These are phyloP conservation scores for Scleroderma bovista DNA, from an alignment of 768 basidiomycete species.

Conservation along the genomic window DNA sequence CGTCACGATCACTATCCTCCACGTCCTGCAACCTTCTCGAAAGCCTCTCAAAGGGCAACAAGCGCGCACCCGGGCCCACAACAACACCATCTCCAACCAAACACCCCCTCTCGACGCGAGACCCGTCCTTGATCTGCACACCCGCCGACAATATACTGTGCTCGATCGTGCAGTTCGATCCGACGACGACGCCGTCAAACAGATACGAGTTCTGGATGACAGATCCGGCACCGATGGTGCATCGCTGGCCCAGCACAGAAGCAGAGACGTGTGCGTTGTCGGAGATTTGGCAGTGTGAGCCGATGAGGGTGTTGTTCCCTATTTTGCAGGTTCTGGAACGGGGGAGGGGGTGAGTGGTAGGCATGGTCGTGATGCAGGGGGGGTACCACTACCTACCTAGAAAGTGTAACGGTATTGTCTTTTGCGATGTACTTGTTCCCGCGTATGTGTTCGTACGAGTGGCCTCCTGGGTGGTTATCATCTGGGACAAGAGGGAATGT, in stretches of 20 bases:
- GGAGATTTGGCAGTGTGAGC: constrained; percentile 62
- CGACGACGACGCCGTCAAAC: constrained; percentile 73
- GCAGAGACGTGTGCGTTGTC: constrained; percentile 61
- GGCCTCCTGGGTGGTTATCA: constrained; percentile 80
- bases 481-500: constrained; percentile 96
- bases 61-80: constrained; percentile 63
- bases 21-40: constrained; percentile 44
- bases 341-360: neutral
- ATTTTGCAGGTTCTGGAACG: constrained; percentile 70
- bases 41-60: constrained; percentile 69
- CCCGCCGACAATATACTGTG: constrained; percentile 77
- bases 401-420: constrained; percentile 69
- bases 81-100: constrained; percentile 78
- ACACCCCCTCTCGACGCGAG: constrained; percentile 66
- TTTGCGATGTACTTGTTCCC: constrained; percentile 88
- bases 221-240: constrained; percentile 65
- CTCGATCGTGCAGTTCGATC: constrained; percentile 64
- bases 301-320: constrained; percentile 79
- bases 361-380: no score
- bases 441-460: constrained; percentile 77
- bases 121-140: constrained; percentile 65
- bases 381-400: constrained; percentile 47
- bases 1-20: constrained; percentile 27
- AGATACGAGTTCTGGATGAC: constrained; percentile 74
- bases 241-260: constrained; percentile 77